Percentiles rank a stretch among this genome's conserved stretches.
phyloP scores from a whole-genome alignment of 306 rosid species.

The Rosa lucieae region DNA sequence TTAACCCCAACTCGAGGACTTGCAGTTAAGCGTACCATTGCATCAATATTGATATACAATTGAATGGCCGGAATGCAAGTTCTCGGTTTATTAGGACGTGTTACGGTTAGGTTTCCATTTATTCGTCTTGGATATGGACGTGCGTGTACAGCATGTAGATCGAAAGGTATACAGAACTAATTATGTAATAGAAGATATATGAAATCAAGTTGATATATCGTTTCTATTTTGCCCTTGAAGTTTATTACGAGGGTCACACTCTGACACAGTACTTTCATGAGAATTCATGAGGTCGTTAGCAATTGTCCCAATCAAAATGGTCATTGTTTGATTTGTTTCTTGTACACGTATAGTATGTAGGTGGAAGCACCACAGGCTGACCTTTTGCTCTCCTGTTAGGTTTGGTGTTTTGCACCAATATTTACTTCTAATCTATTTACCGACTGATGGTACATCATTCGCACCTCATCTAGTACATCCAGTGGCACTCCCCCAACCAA shows the following conservation, averaged over 20 bases:
- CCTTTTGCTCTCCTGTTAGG: background rate
- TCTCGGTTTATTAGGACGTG: background rate
- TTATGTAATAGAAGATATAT: too few species aligned
- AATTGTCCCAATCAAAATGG: background rate
- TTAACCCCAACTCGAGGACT: background rate
- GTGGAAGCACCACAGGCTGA: background rate
- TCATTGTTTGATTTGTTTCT: background rate
- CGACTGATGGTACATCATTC: too few species aligned
- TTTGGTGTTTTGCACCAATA: background rate
- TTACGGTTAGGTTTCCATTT: background rate
- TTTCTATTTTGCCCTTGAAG: background rate
- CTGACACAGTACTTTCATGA: background rate
- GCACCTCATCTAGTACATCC: too few species aligned
- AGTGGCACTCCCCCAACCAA: too few species aligned
- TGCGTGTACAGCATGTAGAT: background rate
- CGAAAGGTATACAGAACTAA: background rate
- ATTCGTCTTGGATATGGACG: background rate
- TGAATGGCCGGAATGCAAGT: background rate
- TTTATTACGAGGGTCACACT: background rate
- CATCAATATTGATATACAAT: background rate
- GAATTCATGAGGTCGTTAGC: background rate
- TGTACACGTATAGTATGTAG: too few species aligned
- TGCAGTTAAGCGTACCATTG: background rate
- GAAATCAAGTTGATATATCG: background rate
- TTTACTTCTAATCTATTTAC: background rate